phyloP scores from a whole-genome alignment of 2,329 filamentous ascomycete genomes.

The Paraphaeosphaeria sporulosa region DNA sequence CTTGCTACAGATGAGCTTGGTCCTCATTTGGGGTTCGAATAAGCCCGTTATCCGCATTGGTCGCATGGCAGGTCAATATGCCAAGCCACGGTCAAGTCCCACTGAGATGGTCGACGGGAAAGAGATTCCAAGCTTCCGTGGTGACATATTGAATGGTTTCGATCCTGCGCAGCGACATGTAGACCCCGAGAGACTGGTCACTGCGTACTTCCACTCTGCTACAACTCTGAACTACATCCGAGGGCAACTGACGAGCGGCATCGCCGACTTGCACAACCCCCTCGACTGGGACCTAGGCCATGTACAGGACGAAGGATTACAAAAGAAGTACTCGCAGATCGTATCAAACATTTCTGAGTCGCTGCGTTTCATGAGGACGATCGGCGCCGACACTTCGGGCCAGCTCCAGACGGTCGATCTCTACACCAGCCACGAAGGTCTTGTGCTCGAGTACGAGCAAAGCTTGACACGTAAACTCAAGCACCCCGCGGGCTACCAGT shows the following conservation, averaged over 20 bases:
- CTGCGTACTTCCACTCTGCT: constrained; percentile 94
- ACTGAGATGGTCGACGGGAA: constrained; percentile 82
- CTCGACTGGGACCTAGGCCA: constrained; percentile 95
- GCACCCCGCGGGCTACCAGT: constrained; percentile 61
- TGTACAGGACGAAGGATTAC: constrained; percentile 82
- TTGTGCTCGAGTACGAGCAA: constrained; percentile 94
- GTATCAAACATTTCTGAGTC: constrained; percentile 89
- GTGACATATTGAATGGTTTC: constrained; percentile 95
- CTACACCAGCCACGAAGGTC: constrained; percentile 93
- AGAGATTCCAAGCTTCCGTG: constrained; percentile 87
- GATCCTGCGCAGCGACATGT: constrained; percentile 76
- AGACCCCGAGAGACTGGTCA: constrained; percentile 83
- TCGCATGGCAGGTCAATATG: constrained; percentile 96
- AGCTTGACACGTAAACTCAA: constrained; percentile 79
- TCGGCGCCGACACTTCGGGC: constrained; percentile 85
- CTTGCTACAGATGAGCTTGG: constrained; percentile 93
- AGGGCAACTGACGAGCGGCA: constrained; percentile 81
- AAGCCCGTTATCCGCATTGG: constrained; percentile 91
- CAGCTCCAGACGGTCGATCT: constrained; percentile 92
- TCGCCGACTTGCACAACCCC: constrained; percentile 92
- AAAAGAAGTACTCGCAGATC: constrained; percentile 84
- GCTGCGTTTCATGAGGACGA: constrained; percentile 90
- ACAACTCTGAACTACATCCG: constrained; percentile 94
- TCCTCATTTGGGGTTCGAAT: constrained; percentile 87
- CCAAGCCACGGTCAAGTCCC: constrained; percentile 90